phyloP scores from a whole-genome alignment of 1,139 yeast species.

The Scheffersomyces stambukii region DNA sequence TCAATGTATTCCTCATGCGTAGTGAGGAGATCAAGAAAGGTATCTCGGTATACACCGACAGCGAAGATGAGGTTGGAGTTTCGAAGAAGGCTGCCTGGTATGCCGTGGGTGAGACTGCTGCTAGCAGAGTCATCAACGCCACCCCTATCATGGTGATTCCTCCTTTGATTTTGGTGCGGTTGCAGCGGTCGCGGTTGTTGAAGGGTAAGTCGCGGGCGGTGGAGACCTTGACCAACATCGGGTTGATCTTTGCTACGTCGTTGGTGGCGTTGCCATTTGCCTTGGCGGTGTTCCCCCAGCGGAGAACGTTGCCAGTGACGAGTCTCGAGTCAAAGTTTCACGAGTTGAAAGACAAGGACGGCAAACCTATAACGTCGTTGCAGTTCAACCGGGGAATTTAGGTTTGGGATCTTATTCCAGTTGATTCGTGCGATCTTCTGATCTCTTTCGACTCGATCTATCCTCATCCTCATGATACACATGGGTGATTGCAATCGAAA shows the following conservation, averaged over 20 bases:
- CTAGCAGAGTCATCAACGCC: constrained; percentile 90
- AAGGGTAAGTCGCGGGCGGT: constrained; percentile 62
- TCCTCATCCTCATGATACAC: too few species aligned
- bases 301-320: constrained; percentile 54
- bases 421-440: too few species aligned
- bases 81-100: constrained; percentile 83
- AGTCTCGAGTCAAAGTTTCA: constrained; percentile 64
- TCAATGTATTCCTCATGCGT: constrained; percentile 92
- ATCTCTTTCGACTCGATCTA: too few species aligned
- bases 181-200: constrained; percentile 62
- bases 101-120: constrained; percentile 97
- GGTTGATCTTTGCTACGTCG: constrained; percentile 79
- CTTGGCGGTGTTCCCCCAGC: constrained; percentile 90
- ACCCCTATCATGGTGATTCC: constrained; percentile 97
- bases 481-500: neutral
- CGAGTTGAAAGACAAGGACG: constrained; percentile 57
- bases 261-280: constrained; percentile 91
- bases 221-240: constrained; percentile 72
- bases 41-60: constrained; percentile 60
- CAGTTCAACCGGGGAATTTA: constrained; percentile 92
- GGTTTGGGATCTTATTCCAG: constrained; percentile 4
- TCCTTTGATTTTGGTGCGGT: constrained; percentile 71
- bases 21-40: constrained; percentile 91
- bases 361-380: constrained; percentile 55
- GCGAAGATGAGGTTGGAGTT: constrained; percentile 68